Evolutionary conservation across 257 asterid genomes (phyloP).

Genomic region (Plantago ovata): DNA sequence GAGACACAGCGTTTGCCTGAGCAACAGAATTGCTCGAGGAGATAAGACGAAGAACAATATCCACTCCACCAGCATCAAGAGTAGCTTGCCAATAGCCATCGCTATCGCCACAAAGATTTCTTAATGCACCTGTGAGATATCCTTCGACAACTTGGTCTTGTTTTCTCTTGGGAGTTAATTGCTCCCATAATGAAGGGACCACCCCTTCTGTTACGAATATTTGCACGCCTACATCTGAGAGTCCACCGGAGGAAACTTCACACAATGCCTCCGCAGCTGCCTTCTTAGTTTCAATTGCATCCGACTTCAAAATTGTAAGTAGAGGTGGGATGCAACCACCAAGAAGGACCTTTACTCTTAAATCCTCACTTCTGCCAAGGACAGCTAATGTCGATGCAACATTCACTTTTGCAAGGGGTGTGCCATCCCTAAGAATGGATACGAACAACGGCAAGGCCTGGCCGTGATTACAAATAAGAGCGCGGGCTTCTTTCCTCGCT

Average conservation of each 20-base stretch:
- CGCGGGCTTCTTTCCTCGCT: constrained; percentile 78
- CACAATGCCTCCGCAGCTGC: constrained; percentile 84
- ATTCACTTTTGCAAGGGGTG: constrained; percentile 57
- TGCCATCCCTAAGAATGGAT: constrained; percentile 73
- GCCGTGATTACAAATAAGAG: constrained; percentile 75
- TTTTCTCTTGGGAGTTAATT: constrained; percentile 43
- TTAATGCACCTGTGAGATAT: constrained; percentile 66
- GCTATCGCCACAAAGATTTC: constrained; percentile 86
- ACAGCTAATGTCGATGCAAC: constrained; percentile 67
- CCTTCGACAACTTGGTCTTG: constrained; percentile 80
- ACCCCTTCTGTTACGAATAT: constrained; percentile 83
- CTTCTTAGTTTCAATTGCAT: constrained; percentile 63
- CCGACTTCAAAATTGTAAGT: constrained; percentile 69
- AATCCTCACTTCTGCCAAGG: constrained; percentile 71
- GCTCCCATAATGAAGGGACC: constrained; percentile 80
- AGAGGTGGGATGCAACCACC: constrained; percentile 93
- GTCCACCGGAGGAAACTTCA: constrained; percentile 65
- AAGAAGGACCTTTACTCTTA: constrained; percentile 74
- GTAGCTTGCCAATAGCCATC: constrained; percentile 73
- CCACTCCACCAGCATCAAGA: constrained; percentile 85
- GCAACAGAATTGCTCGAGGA: constrained; percentile 54
- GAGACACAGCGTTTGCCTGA: constrained; percentile 89
- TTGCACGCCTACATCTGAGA: constrained; percentile 75
- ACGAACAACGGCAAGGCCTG: constrained; percentile 87
- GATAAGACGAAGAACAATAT: constrained; percentile 64